Conservation (phyloP, 345 rosid genomes). For the Dovyalis caffra region DNA sequence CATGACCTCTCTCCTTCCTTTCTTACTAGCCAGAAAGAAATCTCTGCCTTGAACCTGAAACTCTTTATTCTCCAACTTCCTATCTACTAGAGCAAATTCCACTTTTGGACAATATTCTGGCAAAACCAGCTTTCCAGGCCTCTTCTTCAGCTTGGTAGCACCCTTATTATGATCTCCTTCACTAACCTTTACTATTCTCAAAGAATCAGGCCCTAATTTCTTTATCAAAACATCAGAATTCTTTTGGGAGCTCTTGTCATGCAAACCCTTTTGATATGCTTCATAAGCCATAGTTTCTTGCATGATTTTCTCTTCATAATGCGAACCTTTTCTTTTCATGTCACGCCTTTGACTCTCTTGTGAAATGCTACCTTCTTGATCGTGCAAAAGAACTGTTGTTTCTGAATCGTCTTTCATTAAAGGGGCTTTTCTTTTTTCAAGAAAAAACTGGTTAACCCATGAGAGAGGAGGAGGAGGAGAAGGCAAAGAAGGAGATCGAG, state of each 20-base stretch:
- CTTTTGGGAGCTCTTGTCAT: background rate
- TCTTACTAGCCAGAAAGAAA: constrained; percentile 41
- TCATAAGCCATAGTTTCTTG: constrained; percentile 1
- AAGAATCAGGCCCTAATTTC: background rate
- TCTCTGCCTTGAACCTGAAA: constrained; percentile 39
- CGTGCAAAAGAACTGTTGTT: background rate
- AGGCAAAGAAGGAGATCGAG: background rate
- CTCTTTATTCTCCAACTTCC: constrained; percentile 28
- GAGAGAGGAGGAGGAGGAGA: constrained; percentile 6
- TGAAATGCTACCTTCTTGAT: too few relatives aligned
- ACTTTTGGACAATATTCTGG: constrained; percentile 22
- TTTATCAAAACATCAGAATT: background rate
- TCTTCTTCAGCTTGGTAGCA: constrained; percentile 25
- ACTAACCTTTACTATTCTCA: background rate
- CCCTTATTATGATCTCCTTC: background rate
- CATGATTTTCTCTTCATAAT: background rate
- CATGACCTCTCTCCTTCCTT: constrained; percentile 48
- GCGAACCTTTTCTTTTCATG: background rate
- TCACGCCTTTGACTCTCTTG: background rate
- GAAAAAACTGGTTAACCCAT: constrained; percentile 10
- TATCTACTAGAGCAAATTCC: constrained; percentile 9
- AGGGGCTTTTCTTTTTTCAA: background rate
- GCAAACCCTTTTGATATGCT: constrained; percentile 11
- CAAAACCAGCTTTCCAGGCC: constrained; percentile 46
- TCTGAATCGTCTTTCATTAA: background rate